Conservation (phyloP, 306 rosid species). For the Luffa acutangula region DNA sequence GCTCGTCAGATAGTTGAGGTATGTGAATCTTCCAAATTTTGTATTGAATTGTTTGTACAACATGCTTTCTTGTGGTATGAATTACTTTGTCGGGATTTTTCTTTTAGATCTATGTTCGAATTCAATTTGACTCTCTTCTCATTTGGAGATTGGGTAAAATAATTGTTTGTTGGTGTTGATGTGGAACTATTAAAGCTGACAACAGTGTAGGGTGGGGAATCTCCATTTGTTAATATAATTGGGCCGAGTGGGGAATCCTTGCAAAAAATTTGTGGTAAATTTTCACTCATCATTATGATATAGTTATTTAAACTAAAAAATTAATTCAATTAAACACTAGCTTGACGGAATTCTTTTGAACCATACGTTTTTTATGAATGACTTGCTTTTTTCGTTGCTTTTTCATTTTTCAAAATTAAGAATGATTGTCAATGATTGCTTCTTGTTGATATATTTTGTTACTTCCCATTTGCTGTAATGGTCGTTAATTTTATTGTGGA, state of each 20-base stretch:
- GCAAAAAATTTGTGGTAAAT: not conserved
- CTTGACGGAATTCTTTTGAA: not conserved
- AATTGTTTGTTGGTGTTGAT: not conserved
- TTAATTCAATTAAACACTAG: not conserved
- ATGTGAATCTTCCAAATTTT: constrained; percentile 3
- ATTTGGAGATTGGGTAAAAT: not conserved
- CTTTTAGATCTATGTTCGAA: not conserved
- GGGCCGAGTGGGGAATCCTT: not conserved
- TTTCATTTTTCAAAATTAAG: not conserved
- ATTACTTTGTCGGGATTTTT: not conserved
- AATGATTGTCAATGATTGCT: not conserved
- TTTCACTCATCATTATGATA: not conserved
- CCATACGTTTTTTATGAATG: not conserved
- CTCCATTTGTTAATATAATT: not conserved
- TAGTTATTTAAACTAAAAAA: not conserved
- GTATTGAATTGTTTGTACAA: not conserved
- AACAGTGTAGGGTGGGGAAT: not conserved
- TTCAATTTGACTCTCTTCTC: not conserved
- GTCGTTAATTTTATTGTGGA: not conserved
- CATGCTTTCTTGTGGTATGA: not conserved
- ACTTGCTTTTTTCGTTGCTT: not conserved
- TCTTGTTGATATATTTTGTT: not conserved
- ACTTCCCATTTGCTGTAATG: not conserved
- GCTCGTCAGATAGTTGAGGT: constrained; percentile 72
- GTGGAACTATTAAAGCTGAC: not conserved